These are phyloP conservation scores for Dioscorea cayenensis DNA, from an alignment of 116 monocot species.

Conservation along the genomic window DNA sequence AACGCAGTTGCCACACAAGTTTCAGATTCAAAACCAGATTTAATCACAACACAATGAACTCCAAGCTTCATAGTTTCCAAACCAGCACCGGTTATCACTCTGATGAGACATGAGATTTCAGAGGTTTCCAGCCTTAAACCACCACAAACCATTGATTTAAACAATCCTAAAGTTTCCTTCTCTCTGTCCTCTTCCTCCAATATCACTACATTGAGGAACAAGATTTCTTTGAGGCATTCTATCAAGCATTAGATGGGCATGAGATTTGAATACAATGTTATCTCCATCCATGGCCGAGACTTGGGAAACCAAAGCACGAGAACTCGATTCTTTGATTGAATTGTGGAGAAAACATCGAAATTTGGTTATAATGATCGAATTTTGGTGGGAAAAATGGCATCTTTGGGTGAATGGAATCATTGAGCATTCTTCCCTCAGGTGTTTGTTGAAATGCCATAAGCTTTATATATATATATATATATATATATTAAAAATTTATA, in stretches of 20 bases:
- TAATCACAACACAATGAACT: constrained; percentile 27
- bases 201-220: neutral
- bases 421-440: too few relatives aligned
- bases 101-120: constrained; percentile 16
- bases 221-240: constrained; percentile 16
- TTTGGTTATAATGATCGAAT: too few relatives aligned
- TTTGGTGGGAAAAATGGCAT: too few relatives aligned
- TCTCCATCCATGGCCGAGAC: neutral
- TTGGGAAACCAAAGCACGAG: too few relatives aligned
- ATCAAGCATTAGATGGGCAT: constrained; percentile 4
- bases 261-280: neutral
- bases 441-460: too few relatives aligned
- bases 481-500: too few relatives aligned
- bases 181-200: neutral
- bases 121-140: constrained; percentile 7
- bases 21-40: constrained; percentile 17
- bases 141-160: constrained; percentile 15
- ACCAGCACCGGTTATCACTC: constrained; percentile 8
- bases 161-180: neutral
- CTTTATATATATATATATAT: too few relatives aligned
- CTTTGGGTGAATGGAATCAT: too few relatives aligned
- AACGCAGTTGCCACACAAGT: constrained; percentile 31
- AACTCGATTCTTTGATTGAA: too few relatives aligned
- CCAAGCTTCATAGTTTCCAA: constrained; percentile 5
- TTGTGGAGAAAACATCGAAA: too few relatives aligned